A percentile compares a stretch with the other conserved stretches of the same genome.
Conservation (phyloP, 331 rosid genomes). For the Ulmus americana region DNA sequence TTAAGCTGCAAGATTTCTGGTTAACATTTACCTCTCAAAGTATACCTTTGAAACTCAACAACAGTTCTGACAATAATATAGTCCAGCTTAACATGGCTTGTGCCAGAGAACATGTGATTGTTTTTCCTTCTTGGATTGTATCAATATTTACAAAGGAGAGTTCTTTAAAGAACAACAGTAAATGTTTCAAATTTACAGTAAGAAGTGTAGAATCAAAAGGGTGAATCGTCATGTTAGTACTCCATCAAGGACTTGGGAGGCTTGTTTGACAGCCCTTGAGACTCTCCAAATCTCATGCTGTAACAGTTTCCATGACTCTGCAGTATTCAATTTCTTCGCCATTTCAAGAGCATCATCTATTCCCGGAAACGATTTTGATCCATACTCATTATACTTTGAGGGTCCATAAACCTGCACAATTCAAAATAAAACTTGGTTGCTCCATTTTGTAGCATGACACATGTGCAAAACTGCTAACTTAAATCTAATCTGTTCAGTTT, state of each 20-base stretch:
- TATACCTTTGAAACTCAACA: too few relatives aligned
- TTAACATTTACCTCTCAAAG: too few relatives aligned
- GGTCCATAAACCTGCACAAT: constrained; percentile 59
- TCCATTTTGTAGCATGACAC: not conserved
- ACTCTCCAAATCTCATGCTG: constrained; percentile 76
- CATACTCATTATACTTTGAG: constrained; percentile 43
- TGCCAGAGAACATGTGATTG: too few relatives aligned
- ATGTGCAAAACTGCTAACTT: not conserved
- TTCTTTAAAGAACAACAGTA: too few relatives aligned
- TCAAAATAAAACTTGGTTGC: not conserved
- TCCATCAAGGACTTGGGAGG: constrained; percentile 46
- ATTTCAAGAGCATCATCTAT: constrained; percentile 39
- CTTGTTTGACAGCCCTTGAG: constrained; percentile 55
- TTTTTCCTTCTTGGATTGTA: too few relatives aligned
- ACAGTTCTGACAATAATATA: too few relatives aligned
- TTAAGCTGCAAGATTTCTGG: too few relatives aligned
- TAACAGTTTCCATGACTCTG: constrained; percentile 51
- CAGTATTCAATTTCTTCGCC: constrained; percentile 33
- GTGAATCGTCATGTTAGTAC: constrained; percentile 36
- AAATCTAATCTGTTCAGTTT: not conserved
- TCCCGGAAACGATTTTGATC: constrained; percentile 38
- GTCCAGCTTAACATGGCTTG: too few relatives aligned
- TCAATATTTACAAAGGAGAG: too few relatives aligned
- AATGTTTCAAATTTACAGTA: too few relatives aligned
- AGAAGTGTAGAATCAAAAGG: too few relatives aligned